These are phyloP conservation scores for Telfairia occidentalis DNA, from an alignment of 331 rosid species.

Conservation along the genomic window DNA sequence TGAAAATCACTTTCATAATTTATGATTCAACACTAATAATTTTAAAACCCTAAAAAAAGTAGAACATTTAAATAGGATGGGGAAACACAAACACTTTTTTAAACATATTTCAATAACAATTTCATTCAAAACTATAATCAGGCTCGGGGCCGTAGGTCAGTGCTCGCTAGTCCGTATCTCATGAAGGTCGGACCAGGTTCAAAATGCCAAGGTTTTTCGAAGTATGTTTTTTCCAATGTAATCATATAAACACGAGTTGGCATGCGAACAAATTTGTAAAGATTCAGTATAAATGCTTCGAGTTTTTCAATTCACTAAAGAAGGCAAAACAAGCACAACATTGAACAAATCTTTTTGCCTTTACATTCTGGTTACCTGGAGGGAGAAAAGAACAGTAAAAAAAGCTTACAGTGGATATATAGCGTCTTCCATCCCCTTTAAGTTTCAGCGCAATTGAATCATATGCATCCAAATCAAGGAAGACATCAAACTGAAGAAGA, in stretches of 20 bases:
- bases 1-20: neutral
- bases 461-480: conserved; percentile 71
- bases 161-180: too few species aligned
- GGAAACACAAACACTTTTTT: neutral
- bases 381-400: neutral
- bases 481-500: conserved; percentile 60
- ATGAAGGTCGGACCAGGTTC: too few species aligned
- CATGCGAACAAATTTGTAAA: conserved; percentile 24
- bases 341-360: neutral
- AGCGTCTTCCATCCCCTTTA: conserved; percentile 80
- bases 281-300: neutral
- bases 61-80: neutral
- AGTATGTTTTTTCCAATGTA: too few species aligned
- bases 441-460: conserved; percentile 76
- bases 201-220: too few species aligned
- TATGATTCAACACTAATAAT: neutral
- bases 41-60: neutral
- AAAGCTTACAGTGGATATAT: conserved; percentile 72
- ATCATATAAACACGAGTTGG: too few species aligned
- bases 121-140: neutral
- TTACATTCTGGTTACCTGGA: neutral
- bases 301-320: neutral
- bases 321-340: neutral
- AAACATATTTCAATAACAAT: neutral
- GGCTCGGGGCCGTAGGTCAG: too few species aligned